Conservation (phyloP, 257 asterid species). For the Solanum appendiculatum region DNA sequence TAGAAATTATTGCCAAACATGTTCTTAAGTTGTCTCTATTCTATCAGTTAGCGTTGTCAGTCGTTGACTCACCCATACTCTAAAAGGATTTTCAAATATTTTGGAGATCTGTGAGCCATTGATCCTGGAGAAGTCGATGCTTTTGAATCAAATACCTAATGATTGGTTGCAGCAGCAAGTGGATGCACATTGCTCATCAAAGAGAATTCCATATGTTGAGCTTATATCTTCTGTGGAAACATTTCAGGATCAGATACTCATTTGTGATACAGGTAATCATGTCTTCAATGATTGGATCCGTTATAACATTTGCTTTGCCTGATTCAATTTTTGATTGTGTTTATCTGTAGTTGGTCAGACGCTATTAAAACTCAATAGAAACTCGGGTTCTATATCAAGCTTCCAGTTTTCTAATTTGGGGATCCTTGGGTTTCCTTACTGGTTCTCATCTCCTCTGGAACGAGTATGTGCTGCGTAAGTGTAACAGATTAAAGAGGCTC, state of each 20-base stretch:
- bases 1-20: neutral
- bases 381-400: conserved; percentile 41
- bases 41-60: neutral
- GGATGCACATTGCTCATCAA: conserved; percentile 20
- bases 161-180: conserved; percentile 46
- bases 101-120: conserved; percentile 67
- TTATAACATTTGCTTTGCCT: neutral
- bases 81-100: conserved; percentile 64
- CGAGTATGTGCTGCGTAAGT: conserved; percentile 55
- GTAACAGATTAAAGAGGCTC: neutral
- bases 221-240: conserved; percentile 66
- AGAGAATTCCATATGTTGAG: conserved; percentile 57
- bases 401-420: conserved; percentile 64
- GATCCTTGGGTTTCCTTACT: conserved; percentile 79
- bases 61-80: conserved; percentile 23
- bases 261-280: conserved; percentile 64
- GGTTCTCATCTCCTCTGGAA: conserved; percentile 63
- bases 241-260: conserved; percentile 35
- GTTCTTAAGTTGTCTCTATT: neutral
- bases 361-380: conserved; percentile 41
- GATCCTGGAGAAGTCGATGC: conserved; percentile 54
- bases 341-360: conserved; percentile 61
- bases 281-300: neutral
- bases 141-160: conserved; percentile 46
- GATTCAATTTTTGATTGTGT: conserved; percentile 15